phyloP scores from a whole-genome alignment of 2,329 filamentous ascomycete species.

The Aspergillus neotritici region DNA sequence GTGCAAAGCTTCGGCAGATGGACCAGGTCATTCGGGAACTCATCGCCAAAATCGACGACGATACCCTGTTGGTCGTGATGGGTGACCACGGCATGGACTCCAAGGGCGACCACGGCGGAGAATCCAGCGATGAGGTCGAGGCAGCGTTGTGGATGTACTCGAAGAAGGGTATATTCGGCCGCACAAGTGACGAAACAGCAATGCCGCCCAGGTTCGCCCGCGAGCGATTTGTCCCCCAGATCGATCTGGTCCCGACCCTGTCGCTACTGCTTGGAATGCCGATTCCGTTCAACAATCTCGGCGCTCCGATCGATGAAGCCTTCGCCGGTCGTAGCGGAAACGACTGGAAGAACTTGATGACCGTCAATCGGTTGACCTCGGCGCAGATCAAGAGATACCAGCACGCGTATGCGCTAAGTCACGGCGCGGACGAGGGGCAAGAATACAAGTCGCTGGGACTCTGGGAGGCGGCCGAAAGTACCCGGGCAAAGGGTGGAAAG shows the following conservation, averaged over 20 bases:
- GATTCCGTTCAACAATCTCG: slow-evolving; percentile 93
- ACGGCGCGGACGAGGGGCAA: slow-evolving; percentile 59
- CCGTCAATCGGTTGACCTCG: slow-evolving; percentile 69
- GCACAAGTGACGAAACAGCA: slow-evolving; percentile 56
- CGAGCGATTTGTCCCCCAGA: slow-evolving; percentile 68
- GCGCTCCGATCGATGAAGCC: slow-evolving; percentile 86
- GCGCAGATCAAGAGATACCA: slow-evolving; percentile 90
- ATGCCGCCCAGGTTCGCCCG: slow-evolving; percentile 65
- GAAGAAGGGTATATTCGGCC: slow-evolving; percentile 76
- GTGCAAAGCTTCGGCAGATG: slow-evolving; percentile 86
- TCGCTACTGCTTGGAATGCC: slow-evolving; percentile 83
- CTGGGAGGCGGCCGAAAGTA: slow-evolving; percentile 56
- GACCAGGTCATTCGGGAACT: slow-evolving; percentile 69
- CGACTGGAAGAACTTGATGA: slow-evolving; percentile 70
- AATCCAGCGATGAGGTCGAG: slow-evolving; percentile 93
- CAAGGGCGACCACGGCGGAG: slow-evolving; percentile 96
- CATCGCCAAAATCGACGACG: slow-evolving; percentile 67
- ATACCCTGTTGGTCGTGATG: slow-evolving; percentile 89
- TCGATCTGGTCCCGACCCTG: slow-evolving; percentile 90
- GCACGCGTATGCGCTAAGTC: slow-evolving; percentile 68
- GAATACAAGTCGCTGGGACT: slow-evolving; percentile 52
- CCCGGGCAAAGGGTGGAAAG: slow-evolving; percentile 44
- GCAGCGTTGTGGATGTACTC: slow-evolving; percentile 99
- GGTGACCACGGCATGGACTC: slow-evolving; percentile 98
- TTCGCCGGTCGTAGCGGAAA: slow-evolving; percentile 67